Conservation (phyloP, 1,139 yeast species). For the Tardiomyces depauwii region DNA sequence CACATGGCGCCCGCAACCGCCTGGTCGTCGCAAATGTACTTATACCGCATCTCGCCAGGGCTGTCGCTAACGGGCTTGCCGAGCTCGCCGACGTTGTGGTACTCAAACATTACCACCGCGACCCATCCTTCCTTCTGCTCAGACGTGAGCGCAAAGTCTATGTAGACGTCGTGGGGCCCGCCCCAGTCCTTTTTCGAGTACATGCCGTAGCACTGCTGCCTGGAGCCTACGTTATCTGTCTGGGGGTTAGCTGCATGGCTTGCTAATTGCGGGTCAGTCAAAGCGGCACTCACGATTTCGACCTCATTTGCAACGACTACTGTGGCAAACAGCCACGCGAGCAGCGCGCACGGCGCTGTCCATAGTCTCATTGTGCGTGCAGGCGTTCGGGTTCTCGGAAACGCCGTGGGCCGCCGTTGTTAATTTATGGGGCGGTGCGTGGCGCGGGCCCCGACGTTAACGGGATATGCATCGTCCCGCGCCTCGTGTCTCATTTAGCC, state of each 20-base stretch:
- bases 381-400: too few relatives aligned
- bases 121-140: slow-evolving; percentile 33
- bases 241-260: slow-evolving; percentile 39
- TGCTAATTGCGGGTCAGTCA: too few relatives aligned
- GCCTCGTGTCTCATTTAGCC: too few relatives aligned
- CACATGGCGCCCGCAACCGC: slow-evolving; percentile 58
- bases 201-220: slow-evolving; percentile 82
- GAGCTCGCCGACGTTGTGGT: slow-evolving; percentile 56
- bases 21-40: slow-evolving; percentile 64
- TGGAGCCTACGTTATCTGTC: slow-evolving; percentile 11
- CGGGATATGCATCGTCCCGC: too few relatives aligned
- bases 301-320: slow-evolving; percentile 10
- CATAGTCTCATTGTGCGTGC: not conserved
- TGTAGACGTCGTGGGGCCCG: slow-evolving; percentile 39
- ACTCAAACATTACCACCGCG: slow-evolving; percentile 71
- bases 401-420: too few relatives aligned
- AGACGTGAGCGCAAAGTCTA: slow-evolving; percentile 35
- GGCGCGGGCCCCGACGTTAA: too few relatives aligned
- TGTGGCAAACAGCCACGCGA: slow-evolving; percentile 1
- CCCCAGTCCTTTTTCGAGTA: slow-evolving; percentile 84
- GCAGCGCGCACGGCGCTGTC: slow-evolving; percentile 1
- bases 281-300: slow-evolving; percentile 10
- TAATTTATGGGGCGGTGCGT: too few relatives aligned
- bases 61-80: slow-evolving; percentile 33
- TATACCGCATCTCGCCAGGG: slow-evolving; percentile 21